Evolutionary conservation across 805 yeast genomes (phyloP), one percentile per base, ranked within the genome.

Genomic region (Monosporozyma solicola): DNA sequence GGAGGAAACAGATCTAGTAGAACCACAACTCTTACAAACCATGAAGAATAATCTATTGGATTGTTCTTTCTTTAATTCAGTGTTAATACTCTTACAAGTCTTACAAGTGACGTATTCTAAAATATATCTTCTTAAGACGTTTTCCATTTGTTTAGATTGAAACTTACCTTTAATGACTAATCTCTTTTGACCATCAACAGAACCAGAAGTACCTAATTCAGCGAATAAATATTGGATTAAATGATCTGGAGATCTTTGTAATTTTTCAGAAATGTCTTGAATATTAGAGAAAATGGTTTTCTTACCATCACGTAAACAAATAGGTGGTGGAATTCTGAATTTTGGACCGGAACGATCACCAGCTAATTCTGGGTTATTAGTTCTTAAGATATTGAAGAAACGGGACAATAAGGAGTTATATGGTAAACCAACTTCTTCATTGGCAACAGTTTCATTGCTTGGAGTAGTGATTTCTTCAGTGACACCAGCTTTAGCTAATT

Each of bases 161-260:
- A 90, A 94, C 73, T 95, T 87, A 78, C 99, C 99, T 78, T 89
- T 94, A 72, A 94, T 92, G 58, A 94, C 90, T 71, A 94, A 82
- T 74, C 99, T 85, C 78, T 90, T 88, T 72, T 88, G 92, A 71
- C 98, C 99, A 74, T 94, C 99, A 56, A 94, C 92, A 53, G 97
- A 91, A 68, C 99, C 99, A 2, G 98, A 89, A 22, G 99, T 94
- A 84, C 99, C 99, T 80, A 94, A 79, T 76, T 94, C 99, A 1
- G 98, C 97, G 74, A 94, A 94, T 73, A 94, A 74, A 74, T 86
- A 94, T 76, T 90, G 97, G 72, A 94, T 94, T 59, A 94, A 83
- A 74, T 94, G 99, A 67, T 94, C 99, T 61, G 96, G 94, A 52
- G 90, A 87, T 76, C 99, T 84, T 73, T 94, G 97, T 76, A 94